Conservation (phyloP, 202 grass and related monocot species). For the Digitaria exilis region DNA sequence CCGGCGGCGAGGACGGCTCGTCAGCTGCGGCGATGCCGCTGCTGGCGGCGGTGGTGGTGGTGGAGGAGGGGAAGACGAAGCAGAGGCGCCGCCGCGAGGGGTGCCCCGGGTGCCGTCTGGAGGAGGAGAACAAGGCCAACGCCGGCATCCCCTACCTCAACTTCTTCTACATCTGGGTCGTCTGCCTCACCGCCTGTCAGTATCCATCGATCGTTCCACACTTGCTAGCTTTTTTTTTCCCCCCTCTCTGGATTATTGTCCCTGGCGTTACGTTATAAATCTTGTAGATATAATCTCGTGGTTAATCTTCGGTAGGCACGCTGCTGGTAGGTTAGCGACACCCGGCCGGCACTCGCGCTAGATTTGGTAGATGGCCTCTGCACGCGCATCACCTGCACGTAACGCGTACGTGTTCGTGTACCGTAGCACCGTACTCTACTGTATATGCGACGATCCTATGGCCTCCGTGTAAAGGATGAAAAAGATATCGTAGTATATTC, state of each 20-base stretch:
- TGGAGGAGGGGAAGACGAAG: not conserved
- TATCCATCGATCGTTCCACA: not conserved
- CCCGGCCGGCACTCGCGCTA: no score
- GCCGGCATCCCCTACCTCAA: constrained; percentile 57
- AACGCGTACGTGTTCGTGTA: no score
- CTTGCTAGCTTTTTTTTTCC: not conserved
- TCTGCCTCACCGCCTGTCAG: constrained; percentile 51
- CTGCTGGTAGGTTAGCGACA: no score
- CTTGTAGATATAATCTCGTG: no score
- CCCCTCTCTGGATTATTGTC: no score
- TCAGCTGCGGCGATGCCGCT: not conserved
- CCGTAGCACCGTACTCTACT: no score
- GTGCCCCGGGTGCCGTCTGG: constrained; percentile 52
- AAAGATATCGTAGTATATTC: no score
- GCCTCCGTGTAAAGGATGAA: no score
- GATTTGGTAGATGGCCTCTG: no score
- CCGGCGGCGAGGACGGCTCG: not conserved
- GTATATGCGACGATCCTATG: no score
- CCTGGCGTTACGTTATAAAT: not conserved
- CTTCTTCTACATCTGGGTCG: constrained; percentile 68
- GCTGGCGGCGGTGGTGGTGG: not conserved
- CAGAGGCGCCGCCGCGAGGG: constrained; percentile 10
- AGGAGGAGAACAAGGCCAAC: constrained; percentile 30
- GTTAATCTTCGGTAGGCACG: no score
- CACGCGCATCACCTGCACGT: no score